phyloP scores from a whole-genome alignment of 495 filamentous ascomycete genomes.

The Neurospora sp. region DNA sequence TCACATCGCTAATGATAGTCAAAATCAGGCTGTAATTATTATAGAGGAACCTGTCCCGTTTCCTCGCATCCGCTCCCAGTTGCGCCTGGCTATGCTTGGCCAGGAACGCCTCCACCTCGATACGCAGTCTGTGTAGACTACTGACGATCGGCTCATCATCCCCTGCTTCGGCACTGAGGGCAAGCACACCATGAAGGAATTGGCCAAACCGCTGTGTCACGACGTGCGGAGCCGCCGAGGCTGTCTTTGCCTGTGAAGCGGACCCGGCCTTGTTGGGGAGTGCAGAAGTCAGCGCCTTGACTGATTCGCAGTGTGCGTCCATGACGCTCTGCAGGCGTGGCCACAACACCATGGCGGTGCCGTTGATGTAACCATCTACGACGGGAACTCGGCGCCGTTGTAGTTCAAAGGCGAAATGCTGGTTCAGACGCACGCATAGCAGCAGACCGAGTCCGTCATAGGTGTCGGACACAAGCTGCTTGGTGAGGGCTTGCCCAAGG shows the following conservation, averaged over 20 bases:
- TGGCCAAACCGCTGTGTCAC: slow-evolving; percentile 89
- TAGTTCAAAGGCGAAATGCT: slow-evolving; percentile 84
- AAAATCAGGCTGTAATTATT: slow-evolving; percentile 91
- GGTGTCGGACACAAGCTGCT: slow-evolving; percentile 61
- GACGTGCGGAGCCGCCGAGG: slow-evolving; percentile 80
- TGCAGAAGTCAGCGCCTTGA: slow-evolving; percentile 49
- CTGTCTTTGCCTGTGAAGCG: slow-evolving; percentile 47
- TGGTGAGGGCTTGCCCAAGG: slow-evolving; percentile 67
- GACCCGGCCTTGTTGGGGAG: slow-evolving; percentile 36
- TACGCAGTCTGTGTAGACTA: slow-evolving; percentile 63
- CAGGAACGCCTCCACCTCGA: slow-evolving; percentile 70
- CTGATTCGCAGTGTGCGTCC: slow-evolving; percentile 82
- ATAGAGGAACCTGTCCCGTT: slow-evolving; percentile 76
- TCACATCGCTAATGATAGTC: slow-evolving; percentile 81
- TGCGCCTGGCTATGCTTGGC: slow-evolving; percentile 50
- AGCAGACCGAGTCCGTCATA: slow-evolving; percentile 79
- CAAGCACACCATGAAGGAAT: slow-evolving; percentile 73
- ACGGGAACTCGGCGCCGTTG: slow-evolving; percentile 85
- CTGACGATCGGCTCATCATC: slow-evolving; percentile 87
- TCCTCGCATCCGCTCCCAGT: slow-evolving; percentile 59
- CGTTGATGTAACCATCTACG: slow-evolving; percentile 86
- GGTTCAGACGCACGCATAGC: slow-evolving; percentile 86
- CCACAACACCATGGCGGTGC: slow-evolving; percentile 91
- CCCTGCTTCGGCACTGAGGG: slow-evolving; percentile 72
- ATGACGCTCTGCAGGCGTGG: slow-evolving; percentile 89